phyloP scores from a whole-genome alignment of 139 green algal species.

The Chlorella sp. region DNA sequence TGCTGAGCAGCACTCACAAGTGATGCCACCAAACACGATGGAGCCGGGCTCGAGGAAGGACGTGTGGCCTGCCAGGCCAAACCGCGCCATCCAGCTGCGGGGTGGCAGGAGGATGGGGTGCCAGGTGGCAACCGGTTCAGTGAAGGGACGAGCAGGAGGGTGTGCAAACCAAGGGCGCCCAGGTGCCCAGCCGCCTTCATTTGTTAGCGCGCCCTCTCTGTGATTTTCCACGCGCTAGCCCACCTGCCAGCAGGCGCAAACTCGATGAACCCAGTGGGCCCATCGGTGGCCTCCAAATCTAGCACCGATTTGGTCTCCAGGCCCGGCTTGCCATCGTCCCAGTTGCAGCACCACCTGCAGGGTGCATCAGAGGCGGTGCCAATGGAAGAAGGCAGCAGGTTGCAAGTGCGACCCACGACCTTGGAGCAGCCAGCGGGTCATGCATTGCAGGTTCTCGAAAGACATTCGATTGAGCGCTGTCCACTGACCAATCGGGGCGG shows the following conservation, averaged over 20 bases:
- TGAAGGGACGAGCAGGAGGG: too few relatives aligned
- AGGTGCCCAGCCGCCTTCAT: too few relatives aligned
- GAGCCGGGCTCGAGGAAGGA: constrained; percentile 6
- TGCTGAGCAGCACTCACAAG: neutral
- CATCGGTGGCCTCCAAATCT: constrained; percentile 8
- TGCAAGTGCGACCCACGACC: neutral
- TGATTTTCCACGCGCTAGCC: too few relatives aligned
- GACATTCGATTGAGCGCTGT: too few relatives aligned
- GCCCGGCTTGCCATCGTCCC: constrained; percentile 6
- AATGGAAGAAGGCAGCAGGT: neutral
- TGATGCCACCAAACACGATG: too few relatives aligned
- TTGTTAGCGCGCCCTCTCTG: too few relatives aligned
- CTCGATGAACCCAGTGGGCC: constrained; percentile 8
- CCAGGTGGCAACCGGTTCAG: too few relatives aligned
- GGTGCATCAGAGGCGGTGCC: neutral
- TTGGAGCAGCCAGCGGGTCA: neutral
- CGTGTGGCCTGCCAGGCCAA: constrained; percentile 1
- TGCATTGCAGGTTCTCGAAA: too few relatives aligned
- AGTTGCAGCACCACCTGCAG: constrained; percentile 17
- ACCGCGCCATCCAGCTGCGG: constrained; percentile 7
- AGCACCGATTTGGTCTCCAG: neutral
- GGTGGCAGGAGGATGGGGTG: too few relatives aligned
- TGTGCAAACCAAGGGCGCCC: too few relatives aligned
- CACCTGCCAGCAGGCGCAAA: neutral
- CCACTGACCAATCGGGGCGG: constrained; percentile 7